phyloP scores from a whole-genome alignment of 106 monocot species.

The Hemerocallis citrina region DNA sequence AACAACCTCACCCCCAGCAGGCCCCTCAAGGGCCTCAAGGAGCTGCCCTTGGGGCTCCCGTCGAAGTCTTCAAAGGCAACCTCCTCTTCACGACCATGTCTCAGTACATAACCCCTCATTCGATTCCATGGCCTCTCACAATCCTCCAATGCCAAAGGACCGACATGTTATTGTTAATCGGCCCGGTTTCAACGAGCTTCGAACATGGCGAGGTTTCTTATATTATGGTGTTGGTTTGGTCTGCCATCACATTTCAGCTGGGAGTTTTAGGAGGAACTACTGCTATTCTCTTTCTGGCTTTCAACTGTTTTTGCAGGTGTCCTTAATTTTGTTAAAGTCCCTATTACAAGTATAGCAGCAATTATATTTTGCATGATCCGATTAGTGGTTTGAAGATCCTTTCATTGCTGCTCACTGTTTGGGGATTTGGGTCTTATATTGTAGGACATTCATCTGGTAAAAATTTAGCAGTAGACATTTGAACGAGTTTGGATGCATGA shows the following conservation, averaged over 20 bases:
- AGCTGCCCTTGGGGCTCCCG: no score
- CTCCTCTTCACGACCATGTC: no score
- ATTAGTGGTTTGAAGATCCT: constrained; percentile 96
- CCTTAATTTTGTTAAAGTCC: constrained; percentile 85
- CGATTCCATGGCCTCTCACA: no score
- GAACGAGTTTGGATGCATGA: no score
- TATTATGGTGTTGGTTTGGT: constrained; percentile 63
- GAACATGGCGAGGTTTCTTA: constrained; percentile 54
- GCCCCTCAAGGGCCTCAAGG: no score
- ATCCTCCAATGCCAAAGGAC: no score
- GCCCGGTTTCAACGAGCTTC: constrained; percentile 44
- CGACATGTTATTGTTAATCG: no score
- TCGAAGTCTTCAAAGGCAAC: no score
- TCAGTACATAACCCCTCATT: no score
- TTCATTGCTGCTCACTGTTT: constrained; percentile 75
- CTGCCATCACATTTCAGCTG: constrained; percentile 81
- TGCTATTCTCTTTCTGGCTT: constrained; percentile 77
- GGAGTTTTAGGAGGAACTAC: constrained; percentile 76
- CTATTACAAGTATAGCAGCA: constrained; percentile 69
- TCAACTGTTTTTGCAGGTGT: constrained; percentile 93
- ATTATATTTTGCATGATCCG: constrained; percentile 74
- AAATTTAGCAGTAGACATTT: no score
- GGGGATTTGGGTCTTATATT: constrained; percentile 86
- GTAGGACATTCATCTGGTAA: constrained; percentile 69
- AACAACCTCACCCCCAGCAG: no score